Conservation (phyloP, 2,329 filamentous ascomycete species). For the Aspergillus alliaceus region DNA sequence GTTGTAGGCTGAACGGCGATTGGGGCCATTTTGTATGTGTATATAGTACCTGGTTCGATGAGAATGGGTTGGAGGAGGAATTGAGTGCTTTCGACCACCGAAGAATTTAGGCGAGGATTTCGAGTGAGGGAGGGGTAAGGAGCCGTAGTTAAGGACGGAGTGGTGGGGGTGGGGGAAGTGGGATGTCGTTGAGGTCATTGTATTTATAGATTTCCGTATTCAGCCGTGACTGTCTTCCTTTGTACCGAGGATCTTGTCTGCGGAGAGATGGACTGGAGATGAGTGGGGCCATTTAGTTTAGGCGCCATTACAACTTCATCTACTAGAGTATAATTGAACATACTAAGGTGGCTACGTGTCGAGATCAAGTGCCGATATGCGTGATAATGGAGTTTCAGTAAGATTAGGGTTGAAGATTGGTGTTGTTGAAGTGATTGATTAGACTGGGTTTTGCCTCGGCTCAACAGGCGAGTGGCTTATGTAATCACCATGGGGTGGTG, state of each 20-base stretch:
- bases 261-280: neutral
- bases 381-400: neutral
- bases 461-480: neutral
- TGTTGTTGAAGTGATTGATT: neutral
- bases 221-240: neutral
- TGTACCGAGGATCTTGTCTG: neutral
- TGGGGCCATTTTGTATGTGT: slow-evolving; percentile 13
- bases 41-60: neutral
- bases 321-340: neutral
- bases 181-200: neutral
- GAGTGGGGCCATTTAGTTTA: neutral
- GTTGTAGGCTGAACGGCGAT: slow-evolving; percentile 21
- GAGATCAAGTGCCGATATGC: neutral
- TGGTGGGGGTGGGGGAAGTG: neutral
- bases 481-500: neutral
- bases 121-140: neutral
- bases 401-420: neutral
- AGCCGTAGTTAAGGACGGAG: neutral
- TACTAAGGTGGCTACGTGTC: neutral
- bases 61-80: neutral
- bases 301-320: neutral
- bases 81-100: neutral
- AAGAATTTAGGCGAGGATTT: too few species aligned
- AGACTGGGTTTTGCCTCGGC: neutral
- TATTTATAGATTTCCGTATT: neutral